Base-by-base conservation (phyloP, 169 alveolate genomes). In the Sarcocystis neurona region DNA sequence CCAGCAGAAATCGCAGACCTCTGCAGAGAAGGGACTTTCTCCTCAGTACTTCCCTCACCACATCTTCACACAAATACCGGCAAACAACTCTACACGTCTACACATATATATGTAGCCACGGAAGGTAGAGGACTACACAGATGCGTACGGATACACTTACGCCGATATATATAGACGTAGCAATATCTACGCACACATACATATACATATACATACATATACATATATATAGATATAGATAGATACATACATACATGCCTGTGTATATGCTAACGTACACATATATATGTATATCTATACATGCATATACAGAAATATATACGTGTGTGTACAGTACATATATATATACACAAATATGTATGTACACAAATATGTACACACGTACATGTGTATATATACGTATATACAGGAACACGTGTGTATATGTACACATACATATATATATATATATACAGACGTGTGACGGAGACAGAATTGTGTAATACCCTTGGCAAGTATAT, bases 1-100 rank as follows among this genome's bases (percentile, higher is more conserved):
- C 98, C 97, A 68, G 2, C 32, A 6, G 47, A 30, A 68, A 58
- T 20, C 70, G 90, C 93, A 93, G 89, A 97, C 92, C 1, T 98
- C 98, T 53, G 94, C 93, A 63, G 88, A 87, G 70, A 2, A 10
- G 18, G 70, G n/a, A n/a, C n/a, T n/a, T n/a, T n/a, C n/a, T n/a
- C n/a, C n/a, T n/a, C n/a, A n/a, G n/a, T n/a, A n/a, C n/a, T n/a
- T n/a, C n/a, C n/a, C n/a, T n/a, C n/a, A n/a, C n/a, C n/a, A n/a
- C n/a, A n/a, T n/a, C n/a, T n/a, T n/a, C n/a, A n/a, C n/a, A n/a
- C n/a, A n/a, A n/a, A n/a, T n/a, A n/a, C n/a, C n/a, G n/a, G n/a
- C n/a, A n/a, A n/a, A n/a, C n/a, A n/a, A n/a, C n/a, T n/a, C n/a
- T n/a, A n/a, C n/a, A n/a, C n/a, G n/a, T n/a, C n/a, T n/a, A n/a